A percentile compares a stretch with the other conserved stretches of the same genome.
These are phyloP conservation scores for Rubroshorea leprosula DNA, from an alignment of 345 rosid genomes.

Conservation along the genomic window DNA sequence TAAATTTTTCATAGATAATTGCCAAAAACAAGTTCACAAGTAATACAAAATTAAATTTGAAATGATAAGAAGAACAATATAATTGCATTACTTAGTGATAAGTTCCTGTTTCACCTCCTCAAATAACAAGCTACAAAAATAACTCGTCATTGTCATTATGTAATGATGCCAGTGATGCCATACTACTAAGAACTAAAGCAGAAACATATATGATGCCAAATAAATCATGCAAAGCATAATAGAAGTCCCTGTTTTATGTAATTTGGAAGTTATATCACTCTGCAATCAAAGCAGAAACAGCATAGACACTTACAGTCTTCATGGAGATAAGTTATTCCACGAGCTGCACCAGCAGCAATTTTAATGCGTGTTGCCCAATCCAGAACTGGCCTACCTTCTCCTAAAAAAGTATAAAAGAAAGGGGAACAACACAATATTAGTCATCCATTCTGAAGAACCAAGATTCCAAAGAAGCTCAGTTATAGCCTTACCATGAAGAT, in stretches of 20 bases:
- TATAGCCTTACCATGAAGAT: slow-evolving; percentile 72
- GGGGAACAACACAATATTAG: slow-evolving; percentile 7
- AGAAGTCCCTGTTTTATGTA: neutral
- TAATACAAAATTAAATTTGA: neutral
- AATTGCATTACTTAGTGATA: too few species aligned
- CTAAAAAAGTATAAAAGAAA: slow-evolving; percentile 28
- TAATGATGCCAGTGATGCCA: neutral
- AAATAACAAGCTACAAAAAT: too few species aligned
- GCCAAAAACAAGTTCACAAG: slow-evolving; percentile 1
- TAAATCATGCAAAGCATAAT: neutral
- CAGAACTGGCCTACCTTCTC: slow-evolving; percentile 47
- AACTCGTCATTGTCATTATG: neutral
- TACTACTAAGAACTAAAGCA: neutral
- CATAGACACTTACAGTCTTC: slow-evolving; percentile 68
- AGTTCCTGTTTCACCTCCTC: too few species aligned
- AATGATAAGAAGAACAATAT: too few species aligned
- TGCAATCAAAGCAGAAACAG: slow-evolving; percentile 9
- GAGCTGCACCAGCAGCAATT: slow-evolving; percentile 92
- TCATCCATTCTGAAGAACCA: slow-evolving; percentile 7
- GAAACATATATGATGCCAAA: neutral
- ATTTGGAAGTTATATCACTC: neutral
- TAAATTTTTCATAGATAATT: too few species aligned
- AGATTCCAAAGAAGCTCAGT: slow-evolving; percentile 17
- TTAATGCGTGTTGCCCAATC: slow-evolving; percentile 78
- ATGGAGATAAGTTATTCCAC: slow-evolving; percentile 96